Conservation (phyloP, 2,329 filamentous ascomycete genomes). For the Incumbomyces delicatus region DNA sequence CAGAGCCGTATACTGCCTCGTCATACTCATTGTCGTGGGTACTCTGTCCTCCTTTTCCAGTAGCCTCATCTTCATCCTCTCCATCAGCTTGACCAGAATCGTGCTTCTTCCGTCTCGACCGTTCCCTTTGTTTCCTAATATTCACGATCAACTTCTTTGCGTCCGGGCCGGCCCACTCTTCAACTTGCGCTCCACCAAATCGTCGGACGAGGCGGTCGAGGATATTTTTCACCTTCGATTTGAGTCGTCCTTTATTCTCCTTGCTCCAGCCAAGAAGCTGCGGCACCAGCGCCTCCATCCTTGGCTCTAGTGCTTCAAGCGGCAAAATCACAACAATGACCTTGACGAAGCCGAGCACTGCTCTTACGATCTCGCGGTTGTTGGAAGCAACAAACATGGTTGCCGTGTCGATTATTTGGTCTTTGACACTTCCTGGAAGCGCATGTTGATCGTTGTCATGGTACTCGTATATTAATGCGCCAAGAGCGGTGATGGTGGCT, state of each 20-base stretch:
- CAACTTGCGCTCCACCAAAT: conserved; percentile 74
- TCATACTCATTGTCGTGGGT: conserved; percentile 85
- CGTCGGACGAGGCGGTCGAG: conserved; percentile 86
- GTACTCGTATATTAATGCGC: conserved; percentile 89
- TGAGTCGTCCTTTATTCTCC: conserved; percentile 96
- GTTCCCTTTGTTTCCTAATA: conserved; percentile 89
- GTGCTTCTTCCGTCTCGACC: conserved; percentile 81
- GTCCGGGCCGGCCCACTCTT: conserved; percentile 65
- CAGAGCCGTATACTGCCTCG: conserved; percentile 84
- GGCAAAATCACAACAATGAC: conserved; percentile 84
- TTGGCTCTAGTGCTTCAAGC: conserved; percentile 60
- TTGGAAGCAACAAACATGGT: conserved; percentile 93
- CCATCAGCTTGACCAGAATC: conserved; percentile 47
- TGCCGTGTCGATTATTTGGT: conserved; percentile 85
- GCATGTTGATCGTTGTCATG: conserved; percentile 50
- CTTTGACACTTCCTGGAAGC: conserved; percentile 59
- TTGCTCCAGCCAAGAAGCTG: conserved; percentile 94
- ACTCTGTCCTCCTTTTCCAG: conserved; percentile 11
- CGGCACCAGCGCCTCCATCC: conserved; percentile 67
- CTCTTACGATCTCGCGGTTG: conserved; percentile 92
- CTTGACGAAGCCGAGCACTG: conserved; percentile 92
- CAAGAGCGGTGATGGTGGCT: conserved; percentile 89
- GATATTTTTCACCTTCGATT: conserved; percentile 96
- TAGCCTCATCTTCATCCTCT: conserved; percentile 38
- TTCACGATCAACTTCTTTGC: conserved; percentile 80